phyloP scores from a whole-genome alignment of 1,139 yeast genomes.

The Groenewaldozyma auringiensis region DNA sequence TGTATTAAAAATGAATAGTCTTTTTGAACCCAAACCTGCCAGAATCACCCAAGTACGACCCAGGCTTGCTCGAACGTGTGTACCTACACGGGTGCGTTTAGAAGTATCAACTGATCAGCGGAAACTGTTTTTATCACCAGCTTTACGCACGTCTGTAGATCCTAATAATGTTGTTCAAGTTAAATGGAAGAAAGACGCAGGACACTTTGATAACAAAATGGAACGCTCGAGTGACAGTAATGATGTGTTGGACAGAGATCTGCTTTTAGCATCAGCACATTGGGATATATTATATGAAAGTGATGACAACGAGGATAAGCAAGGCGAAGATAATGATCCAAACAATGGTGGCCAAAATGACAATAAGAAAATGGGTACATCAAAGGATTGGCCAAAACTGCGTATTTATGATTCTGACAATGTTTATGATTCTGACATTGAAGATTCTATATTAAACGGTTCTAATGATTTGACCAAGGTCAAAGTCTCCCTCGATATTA shows the following conservation, averaged over 20 bases:
- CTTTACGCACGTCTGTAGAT: constrained; percentile 9
- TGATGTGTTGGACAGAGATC: constrained; percentile 39
- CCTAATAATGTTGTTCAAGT: constrained; percentile 13
- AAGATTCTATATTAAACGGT: constrained; percentile 76
- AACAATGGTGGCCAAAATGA: too few relatives aligned
- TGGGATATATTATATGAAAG: constrained; percentile 57
- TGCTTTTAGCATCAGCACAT: constrained; percentile 67
- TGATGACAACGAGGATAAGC: constrained; percentile 10
- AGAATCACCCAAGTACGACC: constrained; percentile 49
- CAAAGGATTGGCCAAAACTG: constrained; percentile 9
- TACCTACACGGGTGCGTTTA: constrained; percentile 43
- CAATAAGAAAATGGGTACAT: not conserved
- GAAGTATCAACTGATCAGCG: constrained; percentile 40
- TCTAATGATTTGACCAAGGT: constrained; percentile 37
- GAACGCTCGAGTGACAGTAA: not conserved
- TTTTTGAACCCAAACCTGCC: constrained; percentile 58
- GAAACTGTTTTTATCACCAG: constrained; percentile 18
- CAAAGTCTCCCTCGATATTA: constrained; percentile 63
- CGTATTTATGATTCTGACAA: constrained; percentile 11
- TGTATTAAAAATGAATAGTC: constrained; percentile 56
- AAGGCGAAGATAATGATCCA: constrained; percentile 2
- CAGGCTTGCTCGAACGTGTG: constrained; percentile 46
- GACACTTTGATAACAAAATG: not conserved
- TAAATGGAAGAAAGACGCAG: constrained; percentile 1
- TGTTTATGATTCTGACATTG: constrained; percentile 46